Evolutionary conservation across 805 yeast species (phyloP).

Genomic region (Cyberlindnera sargentensis): DNA sequence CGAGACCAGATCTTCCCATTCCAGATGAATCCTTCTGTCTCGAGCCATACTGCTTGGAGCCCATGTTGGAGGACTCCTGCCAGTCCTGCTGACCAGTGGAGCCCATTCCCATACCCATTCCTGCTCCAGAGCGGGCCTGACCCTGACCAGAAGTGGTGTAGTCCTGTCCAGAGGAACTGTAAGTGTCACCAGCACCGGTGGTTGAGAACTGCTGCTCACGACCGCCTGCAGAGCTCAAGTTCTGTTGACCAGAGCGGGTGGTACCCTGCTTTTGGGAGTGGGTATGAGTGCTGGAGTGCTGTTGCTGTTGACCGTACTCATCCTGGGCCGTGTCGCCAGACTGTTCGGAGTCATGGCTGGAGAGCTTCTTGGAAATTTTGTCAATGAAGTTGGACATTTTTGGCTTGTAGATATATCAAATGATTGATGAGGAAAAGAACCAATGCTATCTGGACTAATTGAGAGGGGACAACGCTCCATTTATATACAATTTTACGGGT

Average conservation of each 20-base stretch:
- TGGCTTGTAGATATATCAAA: background rate
- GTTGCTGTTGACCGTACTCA: constrained; percentile 2
- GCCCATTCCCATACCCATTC: too few species aligned
- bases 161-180: background rate
- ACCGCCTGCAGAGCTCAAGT: constrained; percentile 9
- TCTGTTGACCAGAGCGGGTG: constrained; percentile 15
- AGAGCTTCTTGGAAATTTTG: constrained; percentile 21
- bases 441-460: too few species aligned
- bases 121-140: too few species aligned
- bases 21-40: background rate
- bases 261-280: background rate
- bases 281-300: background rate
- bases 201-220: constrained; percentile 17
- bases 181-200: constrained; percentile 1
- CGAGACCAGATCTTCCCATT: too few species aligned
- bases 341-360: constrained; percentile 10
- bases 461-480: too few species aligned
- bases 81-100: too few species aligned
- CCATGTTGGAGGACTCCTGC: too few species aligned
- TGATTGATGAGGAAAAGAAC: background rate
- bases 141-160: too few species aligned
- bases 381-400: constrained; percentile 24
- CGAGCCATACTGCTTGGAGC: background rate
- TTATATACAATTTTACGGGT: too few species aligned
- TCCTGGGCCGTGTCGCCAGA: background rate